Evolutionary conservation across 23 red algal species (phyloP), one percentile per base, ranked within the genome.

Genomic region (Cyanidium caldarium): DNA sequence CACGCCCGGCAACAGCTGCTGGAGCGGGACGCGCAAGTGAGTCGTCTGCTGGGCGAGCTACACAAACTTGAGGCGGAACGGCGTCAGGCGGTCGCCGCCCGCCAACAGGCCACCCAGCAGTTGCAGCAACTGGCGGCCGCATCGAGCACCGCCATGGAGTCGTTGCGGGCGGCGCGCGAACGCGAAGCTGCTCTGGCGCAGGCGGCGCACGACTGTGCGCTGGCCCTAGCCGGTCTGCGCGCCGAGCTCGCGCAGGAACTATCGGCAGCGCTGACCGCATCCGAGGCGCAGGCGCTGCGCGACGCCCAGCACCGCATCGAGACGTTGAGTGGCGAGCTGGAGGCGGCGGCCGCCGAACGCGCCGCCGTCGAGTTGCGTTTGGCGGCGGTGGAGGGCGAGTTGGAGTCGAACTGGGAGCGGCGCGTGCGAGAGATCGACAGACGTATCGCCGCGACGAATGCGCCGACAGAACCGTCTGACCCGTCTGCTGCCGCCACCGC

Each of bases 291-390:
- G 7, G 19, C 51, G 7, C n/a, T 25, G 21, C n/a, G 31, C 21
- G 23, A 10, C 13, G 5, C 31, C 51, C 7, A 10, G 7, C 7
- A 7, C 51, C 51, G 51, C 3, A 16, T 45, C 34, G 80, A 31
- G 2, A 46, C 57, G 37, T 38, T 79, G 16, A 36, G 72, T 21
- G 28, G 37, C 13, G 42, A 78, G 46, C 39, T 75, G 45, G 70
- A 37, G 16, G 34, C 56, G 35, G 75, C 80, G 16, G 69, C 69
- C 14, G 73, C 40, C 31, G 77, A 44, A 5, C 72, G 82, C 38
- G 68, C 80, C 33, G 16, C 37, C 66, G 28, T 83, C 20, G 51
- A 61, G 51, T 28, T 28, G 23, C 51, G 51, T 61, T 28, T 61
- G n/a, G 51, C 31, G 10, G 51, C 19, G 51, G 31, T 61, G 19